These are phyloP conservation scores for Nitzschia palea DNA, from an alignment of 108 stramenopile species.

Conservation along the genomic window DNA sequence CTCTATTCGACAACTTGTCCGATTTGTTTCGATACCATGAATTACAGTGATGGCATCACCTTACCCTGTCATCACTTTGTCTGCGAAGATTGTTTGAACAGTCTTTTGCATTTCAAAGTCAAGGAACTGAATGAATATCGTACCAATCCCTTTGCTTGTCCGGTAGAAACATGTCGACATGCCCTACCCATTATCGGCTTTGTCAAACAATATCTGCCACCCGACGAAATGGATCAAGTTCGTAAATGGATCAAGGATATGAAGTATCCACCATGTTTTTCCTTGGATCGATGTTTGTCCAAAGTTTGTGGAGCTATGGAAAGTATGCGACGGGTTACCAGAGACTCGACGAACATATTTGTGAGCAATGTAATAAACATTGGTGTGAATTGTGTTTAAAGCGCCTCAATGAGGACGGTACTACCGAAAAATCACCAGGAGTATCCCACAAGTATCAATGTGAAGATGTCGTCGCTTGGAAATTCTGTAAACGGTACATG, in stretches of 20 bases:
- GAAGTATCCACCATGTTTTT: conserved; percentile 33
- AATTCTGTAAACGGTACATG: conserved; percentile 38
- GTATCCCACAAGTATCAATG: not conserved
- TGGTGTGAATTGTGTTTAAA: conserved; percentile 49
- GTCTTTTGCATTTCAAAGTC: conserved; percentile 27
- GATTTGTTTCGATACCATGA: conserved; percentile 41
- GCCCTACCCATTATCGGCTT: conserved; percentile 26
- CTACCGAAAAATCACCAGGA: not conserved
- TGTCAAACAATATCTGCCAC: conserved; percentile 25
- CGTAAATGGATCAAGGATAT: conserved; percentile 38
- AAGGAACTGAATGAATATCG: conserved; percentile 28
- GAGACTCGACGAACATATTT: conserved; percentile 8
- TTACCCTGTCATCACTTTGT: conserved; percentile 38
- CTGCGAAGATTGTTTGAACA: conserved; percentile 38
- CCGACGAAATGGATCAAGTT: conserved; percentile 19
- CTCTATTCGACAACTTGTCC: conserved; percentile 33
- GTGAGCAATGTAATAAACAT: conserved; percentile 33
- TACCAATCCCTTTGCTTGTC: conserved; percentile 49
- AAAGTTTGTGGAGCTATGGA: conserved; percentile 12
- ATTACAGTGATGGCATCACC: conserved; percentile 18
- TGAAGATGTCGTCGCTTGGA: conserved; percentile 1
- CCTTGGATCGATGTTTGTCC: conserved; percentile 31
- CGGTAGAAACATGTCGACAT: conserved; percentile 28
- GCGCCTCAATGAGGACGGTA: conserved; percentile 12
- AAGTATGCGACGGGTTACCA: conserved; percentile 3